Percentiles rank a stretch among this genome's conserved stretches.
Conservation (phyloP, 2,329 filamentous ascomycete species). For the Curvularia sp. region DNA sequence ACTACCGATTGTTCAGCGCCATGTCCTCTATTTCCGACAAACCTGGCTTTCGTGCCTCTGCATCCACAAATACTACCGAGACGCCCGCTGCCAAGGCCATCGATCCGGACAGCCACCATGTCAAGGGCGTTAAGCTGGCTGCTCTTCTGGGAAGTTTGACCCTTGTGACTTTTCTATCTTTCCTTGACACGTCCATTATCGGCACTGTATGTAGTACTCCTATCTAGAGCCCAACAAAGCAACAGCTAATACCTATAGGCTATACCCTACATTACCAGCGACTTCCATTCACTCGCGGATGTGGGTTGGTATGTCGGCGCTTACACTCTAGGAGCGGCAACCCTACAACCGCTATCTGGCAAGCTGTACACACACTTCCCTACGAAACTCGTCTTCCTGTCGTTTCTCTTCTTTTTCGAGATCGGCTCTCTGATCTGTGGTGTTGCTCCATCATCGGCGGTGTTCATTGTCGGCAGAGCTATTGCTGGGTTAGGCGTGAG, state of each 20-base stretch:
- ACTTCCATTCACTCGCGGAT: constrained; percentile 37
- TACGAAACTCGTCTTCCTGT: constrained; percentile 34
- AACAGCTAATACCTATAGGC: too few relatives aligned
- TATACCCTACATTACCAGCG: too few relatives aligned
- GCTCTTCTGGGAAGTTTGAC: background rate
- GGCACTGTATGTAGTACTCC: background rate
- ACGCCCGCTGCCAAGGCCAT: background rate
- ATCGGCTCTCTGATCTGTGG: too few relatives aligned
- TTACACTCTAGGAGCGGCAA: too few relatives aligned
- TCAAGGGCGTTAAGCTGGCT: background rate
- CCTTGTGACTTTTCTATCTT: background rate
- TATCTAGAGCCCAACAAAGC: too few relatives aligned
- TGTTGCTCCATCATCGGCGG: too few relatives aligned
- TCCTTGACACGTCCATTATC: background rate
- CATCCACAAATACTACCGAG: background rate
- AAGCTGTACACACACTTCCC: constrained; percentile 33
- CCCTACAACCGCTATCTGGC: constrained; percentile 35
- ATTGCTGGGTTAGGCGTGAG: too few relatives aligned
- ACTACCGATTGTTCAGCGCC: background rate
- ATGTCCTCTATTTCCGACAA: too few relatives aligned
- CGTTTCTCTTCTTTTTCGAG: constrained; percentile 16
- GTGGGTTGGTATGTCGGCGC: too few relatives aligned
- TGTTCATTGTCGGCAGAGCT: too few relatives aligned
- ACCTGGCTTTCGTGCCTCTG: too few relatives aligned
- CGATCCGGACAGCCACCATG: background rate